Base-by-base conservation (phyloP, 73 alveolate genomes). In the Blepharisma japonicum region DNA sequence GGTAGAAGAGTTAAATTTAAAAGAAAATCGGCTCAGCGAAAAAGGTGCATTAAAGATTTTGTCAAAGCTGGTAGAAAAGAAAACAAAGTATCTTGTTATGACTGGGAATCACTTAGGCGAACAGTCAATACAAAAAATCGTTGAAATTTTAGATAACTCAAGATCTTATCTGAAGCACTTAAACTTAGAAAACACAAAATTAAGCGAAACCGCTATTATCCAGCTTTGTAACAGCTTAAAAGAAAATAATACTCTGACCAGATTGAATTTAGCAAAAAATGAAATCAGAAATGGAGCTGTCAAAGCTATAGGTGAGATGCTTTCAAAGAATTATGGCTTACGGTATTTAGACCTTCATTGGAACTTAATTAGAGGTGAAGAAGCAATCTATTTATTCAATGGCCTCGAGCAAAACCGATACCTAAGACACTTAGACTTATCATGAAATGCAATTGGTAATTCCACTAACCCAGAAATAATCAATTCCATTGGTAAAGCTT, bases 341-440 rank as follows among this genome's bases (percentile, higher is more conserved):
- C 66, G 71, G 32, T 77, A 67, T 6, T 68, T 89, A 9, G 80
- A 79, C 54, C 82, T 89, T 32, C 68, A 86, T 14, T 89, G 95
- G 95, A 84, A 85, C 71, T 71, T 55, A 14, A 79, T 89, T 32
- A 79, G 76, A 42, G 89, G 74, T 45, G 68, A 68, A 45, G 95
- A 92, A 7, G 90, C 45, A 9, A 45, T 70, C 45, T 7, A 70
- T 9, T 14, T 70, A 9, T 70, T 70, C 70, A 54, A 70, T 14
- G 66, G 68, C 70, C 32, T 70, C 0, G 32, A 9, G 25, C 20
- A 25, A 9, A 70, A 70, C 27, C 32, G 38, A 18, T 11, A n/a
- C 27, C 27, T 70, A 70, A 45, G 25, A 39, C 42, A 39, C 11
- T 14, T 70, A 9, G 80, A 70, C 45, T 70, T 70, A 4, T 45